These are phyloP conservation scores for Scopulariopsis brevicaulis DNA, from an alignment of 2,329 filamentous ascomycete genomes.

Conservation along the genomic window DNA sequence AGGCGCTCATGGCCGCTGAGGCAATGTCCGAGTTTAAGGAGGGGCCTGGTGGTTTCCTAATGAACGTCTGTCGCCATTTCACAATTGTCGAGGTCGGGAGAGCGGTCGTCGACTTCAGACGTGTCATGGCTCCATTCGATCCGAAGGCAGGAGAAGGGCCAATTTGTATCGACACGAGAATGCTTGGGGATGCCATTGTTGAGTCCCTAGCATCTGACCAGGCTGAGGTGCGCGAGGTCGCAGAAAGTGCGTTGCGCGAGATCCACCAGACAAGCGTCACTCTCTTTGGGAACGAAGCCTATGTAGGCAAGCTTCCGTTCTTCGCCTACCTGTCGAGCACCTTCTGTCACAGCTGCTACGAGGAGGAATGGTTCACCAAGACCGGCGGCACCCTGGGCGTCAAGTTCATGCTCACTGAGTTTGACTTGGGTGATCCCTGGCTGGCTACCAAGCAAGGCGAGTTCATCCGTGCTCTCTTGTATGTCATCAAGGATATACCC, in stretches of 20 bases:
- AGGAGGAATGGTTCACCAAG: slow-evolving; percentile 98
- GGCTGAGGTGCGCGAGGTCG: slow-evolving; percentile 67
- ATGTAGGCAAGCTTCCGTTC: slow-evolving; percentile 68
- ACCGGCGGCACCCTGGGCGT: slow-evolving; percentile 87
- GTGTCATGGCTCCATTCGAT: slow-evolving; percentile 68
- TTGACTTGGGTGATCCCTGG: slow-evolving; percentile 79
- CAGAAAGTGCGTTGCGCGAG: slow-evolving; percentile 65
- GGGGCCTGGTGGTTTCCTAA: slow-evolving; percentile 63
- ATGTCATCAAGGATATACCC: slow-evolving; percentile 97
- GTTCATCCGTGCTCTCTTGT: slow-evolving; percentile 83
- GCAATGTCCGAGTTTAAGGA: slow-evolving; percentile 72
- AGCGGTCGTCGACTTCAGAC: slow-evolving; percentile 71
- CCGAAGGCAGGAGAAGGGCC: slow-evolving; percentile 79
- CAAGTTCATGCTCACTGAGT: slow-evolving; percentile 70
- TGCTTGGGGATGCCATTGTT: slow-evolving; percentile 80
- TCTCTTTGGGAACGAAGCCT: slow-evolving; percentile 65
- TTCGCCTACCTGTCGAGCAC: slow-evolving; percentile 73
- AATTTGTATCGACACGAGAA: slow-evolving; percentile 73
- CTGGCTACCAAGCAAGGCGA: slow-evolving; percentile 73
- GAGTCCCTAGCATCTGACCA: slow-evolving; percentile 85
- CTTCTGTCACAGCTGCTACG: slow-evolving; percentile 91
- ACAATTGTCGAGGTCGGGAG: slow-evolving; percentile 81
- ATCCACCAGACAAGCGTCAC: slow-evolving; percentile 66
- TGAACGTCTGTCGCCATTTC: slow-evolving; percentile 80
- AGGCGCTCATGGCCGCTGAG: slow-evolving; percentile 76